Evolutionary conservation across 2,329 filamentous ascomycete genomes (phyloP), one percentile per base, ranked within the genome.

Genomic region (Epichloe baconii): DNA sequence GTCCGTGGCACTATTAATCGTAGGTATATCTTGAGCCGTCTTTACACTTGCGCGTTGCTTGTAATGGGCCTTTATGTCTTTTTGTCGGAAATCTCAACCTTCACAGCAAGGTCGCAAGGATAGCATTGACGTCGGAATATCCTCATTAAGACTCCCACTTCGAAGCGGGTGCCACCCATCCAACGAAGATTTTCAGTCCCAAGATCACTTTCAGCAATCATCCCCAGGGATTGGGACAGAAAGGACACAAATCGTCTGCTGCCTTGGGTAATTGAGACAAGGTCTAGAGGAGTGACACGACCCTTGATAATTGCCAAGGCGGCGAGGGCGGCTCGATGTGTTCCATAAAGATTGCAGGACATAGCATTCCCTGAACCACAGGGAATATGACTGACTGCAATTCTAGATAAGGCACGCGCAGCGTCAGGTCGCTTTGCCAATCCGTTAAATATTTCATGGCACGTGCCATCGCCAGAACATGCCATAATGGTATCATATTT

Each of bases 311-410:
- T 82, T 23, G 82, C 83, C 54, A 97, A 71, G 1, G 91, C 88
- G 0, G 90, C 88, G 44, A 87, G 66, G 53, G 82, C 86, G 8
- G 86, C 78, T 56, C 79, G 82, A 56, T 84, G 78, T 0, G 89
- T 90, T 5, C 91, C 93, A 57, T 88, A 88, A 45, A 94, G 70
- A 65, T 96, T 97, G 71, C 85, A 83, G 55, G 87, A 86, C 82
- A 97, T 86, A 21, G 88, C 93, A 66, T 98, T 98, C 5, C 93
- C 93, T 47, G 87, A 93, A 14, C 93, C 93, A 62, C 90, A 95
- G 1, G 93, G 93, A 37, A 98, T 76, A 62, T 95, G 88, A 21
- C 83, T 84, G 2, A 98, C 82, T 1, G 93, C 87, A 14, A 97
- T 70, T 60, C 83, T 86, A 21, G 75, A 71, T 54, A 98, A 70